Percentiles rank a stretch among this genome's conserved stretches.
These are phyloP conservation scores for Gossypium herbaceum DNA, from an alignment of 345 rosid species.

Conservation along the genomic window DNA sequence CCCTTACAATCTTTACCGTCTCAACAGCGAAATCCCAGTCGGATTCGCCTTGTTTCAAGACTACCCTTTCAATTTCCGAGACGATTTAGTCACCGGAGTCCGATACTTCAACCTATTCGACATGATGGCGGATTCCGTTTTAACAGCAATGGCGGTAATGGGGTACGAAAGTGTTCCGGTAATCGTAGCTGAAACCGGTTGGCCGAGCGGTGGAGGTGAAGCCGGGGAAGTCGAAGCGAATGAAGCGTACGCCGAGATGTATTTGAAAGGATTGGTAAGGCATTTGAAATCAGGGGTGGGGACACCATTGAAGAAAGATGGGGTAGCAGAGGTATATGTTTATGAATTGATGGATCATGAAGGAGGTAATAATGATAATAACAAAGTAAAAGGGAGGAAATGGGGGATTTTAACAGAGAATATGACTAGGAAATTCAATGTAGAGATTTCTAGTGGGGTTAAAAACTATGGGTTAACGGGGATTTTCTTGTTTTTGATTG, in stretches of 20 bases:
- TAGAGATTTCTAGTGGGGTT: slow-evolving; percentile 41
- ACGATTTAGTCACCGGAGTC: slow-evolving; percentile 51
- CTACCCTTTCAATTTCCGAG: slow-evolving; percentile 54
- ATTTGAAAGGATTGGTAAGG: slow-evolving; percentile 51
- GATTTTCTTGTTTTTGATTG: slow-evolving; percentile 4
- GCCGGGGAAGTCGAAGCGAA: slow-evolving; percentile 68
- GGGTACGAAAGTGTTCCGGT: slow-evolving; percentile 76
- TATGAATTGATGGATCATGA: slow-evolving; percentile 69
- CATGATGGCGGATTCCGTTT: slow-evolving; percentile 84
- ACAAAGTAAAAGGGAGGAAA: slow-evolving; percentile 36
- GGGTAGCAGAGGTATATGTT: slow-evolving; percentile 58
- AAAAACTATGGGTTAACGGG: slow-evolving; percentile 2
- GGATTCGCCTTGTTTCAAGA: slow-evolving; percentile 87
- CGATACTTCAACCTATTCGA: slow-evolving; percentile 81
- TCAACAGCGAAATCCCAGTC: slow-evolving; percentile 61
- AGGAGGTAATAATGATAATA: slow-evolving; percentile 39
- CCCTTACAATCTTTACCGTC: slow-evolving; percentile 75
- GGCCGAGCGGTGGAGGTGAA: slow-evolving; percentile 74
- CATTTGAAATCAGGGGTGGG: slow-evolving; percentile 67
- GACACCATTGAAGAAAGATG: slow-evolving; percentile 81
- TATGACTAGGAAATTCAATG: slow-evolving; percentile 56
- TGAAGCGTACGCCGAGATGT: slow-evolving; percentile 54
- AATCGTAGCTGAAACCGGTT: slow-evolving; percentile 87
- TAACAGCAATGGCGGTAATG: slow-evolving; percentile 66
- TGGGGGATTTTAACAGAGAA: slow-evolving; percentile 80